phyloP scores from a whole-genome alignment of 2,329 filamentous ascomycete species.

The Botrytis sinoallii region DNA sequence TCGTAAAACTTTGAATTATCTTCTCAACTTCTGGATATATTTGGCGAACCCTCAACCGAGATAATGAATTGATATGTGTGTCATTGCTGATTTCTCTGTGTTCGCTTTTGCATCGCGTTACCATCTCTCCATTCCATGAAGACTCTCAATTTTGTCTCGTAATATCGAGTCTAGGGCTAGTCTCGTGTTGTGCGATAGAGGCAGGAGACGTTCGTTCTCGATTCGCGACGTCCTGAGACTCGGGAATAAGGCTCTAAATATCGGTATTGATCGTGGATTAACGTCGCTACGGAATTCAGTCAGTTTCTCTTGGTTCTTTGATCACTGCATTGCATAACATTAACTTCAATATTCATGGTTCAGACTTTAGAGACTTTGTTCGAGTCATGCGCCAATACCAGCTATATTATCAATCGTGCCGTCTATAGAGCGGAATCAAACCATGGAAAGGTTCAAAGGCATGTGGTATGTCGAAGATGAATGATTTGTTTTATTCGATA shows the following conservation, averaged over 20 bases:
- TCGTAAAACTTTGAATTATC: accelerated
- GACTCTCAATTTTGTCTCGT: not conserved
- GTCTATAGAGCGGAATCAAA: accelerated
- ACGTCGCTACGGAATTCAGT: not conserved
- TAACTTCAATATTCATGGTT: not conserved
- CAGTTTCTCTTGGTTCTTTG: not conserved
- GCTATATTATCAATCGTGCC: not conserved
- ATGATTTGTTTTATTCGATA: accelerated
- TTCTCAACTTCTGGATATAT: not conserved
- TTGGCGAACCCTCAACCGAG: not conserved
- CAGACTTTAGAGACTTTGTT: not conserved
- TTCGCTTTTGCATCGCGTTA: accelerated
- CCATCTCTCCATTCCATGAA: not conserved
- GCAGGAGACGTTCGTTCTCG: not conserved
- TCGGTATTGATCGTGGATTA: too few species aligned
- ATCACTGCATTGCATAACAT: accelerated
- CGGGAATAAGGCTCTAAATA: not conserved
- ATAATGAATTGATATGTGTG: accelerated
- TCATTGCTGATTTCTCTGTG: accelerated
- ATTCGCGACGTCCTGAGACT: not conserved
- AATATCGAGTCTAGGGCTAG: not conserved
- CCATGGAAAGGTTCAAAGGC: accelerated
- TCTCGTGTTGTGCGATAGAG: not conserved
- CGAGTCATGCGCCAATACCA: not conserved
- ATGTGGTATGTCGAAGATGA: accelerated